phyloP scores from a whole-genome alignment of 208 protist species.

The Trypanosoma melophagium region DNA sequence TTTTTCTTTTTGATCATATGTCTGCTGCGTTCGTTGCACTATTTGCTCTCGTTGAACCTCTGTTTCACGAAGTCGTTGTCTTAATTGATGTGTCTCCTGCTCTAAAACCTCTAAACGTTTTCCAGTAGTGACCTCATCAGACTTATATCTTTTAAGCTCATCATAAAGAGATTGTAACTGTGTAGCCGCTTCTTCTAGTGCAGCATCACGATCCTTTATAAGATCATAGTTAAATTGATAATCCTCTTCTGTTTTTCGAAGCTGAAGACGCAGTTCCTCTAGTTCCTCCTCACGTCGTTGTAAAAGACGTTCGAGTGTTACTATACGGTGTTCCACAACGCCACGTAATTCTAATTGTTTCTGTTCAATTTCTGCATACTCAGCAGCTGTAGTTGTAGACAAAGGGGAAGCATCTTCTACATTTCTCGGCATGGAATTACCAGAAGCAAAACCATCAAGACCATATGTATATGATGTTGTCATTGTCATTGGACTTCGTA shows the following conservation, averaged over 20 bases:
- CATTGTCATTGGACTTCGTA: conserved; percentile 28
- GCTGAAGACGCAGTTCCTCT: conserved; percentile 43
- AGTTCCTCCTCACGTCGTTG: conserved; percentile 69
- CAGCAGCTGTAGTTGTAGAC: conserved; percentile 29
- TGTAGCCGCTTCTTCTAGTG: conserved; percentile 74
- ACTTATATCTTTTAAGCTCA: conserved; percentile 60
- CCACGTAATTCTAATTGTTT: conserved; percentile 81
- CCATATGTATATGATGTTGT: neutral
- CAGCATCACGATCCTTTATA: conserved; percentile 81
- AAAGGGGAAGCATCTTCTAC: conserved; percentile 12
- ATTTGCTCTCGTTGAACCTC: conserved; percentile 57
- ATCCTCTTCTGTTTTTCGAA: conserved; percentile 82
- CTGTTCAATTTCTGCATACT: conserved; percentile 80
- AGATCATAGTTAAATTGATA: conserved; percentile 91
- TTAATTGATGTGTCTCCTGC: conserved; percentile 36
- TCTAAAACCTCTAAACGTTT: conserved; percentile 46
- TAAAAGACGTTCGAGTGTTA: conserved; percentile 63
- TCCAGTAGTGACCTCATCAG: conserved; percentile 36
- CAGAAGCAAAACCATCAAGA: neutral
- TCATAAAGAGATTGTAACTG: conserved; percentile 81
- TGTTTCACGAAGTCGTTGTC: conserved; percentile 53
- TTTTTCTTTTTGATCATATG: conserved; percentile 57
- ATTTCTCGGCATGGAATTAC: neutral
- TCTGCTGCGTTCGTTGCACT: conserved; percentile 38
- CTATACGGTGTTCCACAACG: conserved; percentile 72